Conservation (phyloP, 2,329 filamentous ascomycete species). For the Aspergillus sp. region DNA sequence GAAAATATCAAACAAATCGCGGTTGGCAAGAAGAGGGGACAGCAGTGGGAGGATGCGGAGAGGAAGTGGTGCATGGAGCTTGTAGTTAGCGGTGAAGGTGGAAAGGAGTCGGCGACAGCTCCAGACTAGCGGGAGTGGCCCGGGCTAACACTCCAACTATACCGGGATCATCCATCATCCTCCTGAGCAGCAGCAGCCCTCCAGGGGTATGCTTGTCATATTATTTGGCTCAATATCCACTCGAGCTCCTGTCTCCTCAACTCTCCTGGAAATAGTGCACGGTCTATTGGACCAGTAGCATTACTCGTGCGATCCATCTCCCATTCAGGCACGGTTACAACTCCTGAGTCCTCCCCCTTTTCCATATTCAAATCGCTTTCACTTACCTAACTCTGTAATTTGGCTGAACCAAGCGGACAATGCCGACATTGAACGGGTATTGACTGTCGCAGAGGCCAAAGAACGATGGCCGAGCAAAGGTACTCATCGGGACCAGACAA, state of each 20-base stretch:
- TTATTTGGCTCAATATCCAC: slow-evolving; percentile 4
- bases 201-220: neutral
- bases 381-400: neutral
- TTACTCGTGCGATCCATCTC: neutral
- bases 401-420: neutral
- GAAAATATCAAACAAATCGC: neutral
- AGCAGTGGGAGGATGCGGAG: slow-evolving; percentile 23
- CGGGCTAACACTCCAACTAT: neutral
- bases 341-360: slow-evolving; percentile 15
- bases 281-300: slow-evolving; percentile 1
- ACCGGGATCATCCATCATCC: neutral
- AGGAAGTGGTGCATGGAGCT: slow-evolving; percentile 17
- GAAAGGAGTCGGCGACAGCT: slow-evolving; percentile 5
- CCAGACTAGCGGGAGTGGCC: neutral
- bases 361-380: neutral
- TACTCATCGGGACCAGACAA: neutral
- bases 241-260: neutral
- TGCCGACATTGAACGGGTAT: neutral
- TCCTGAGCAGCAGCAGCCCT: neutral
- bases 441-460: neutral
- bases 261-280: slow-evolving; percentile 7
- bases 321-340: neutral
- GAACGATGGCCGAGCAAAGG: neutral
- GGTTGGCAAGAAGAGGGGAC: slow-evolving; percentile 12
- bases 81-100: slow-evolving; percentile 12